phyloP scores from a whole-genome alignment of 1,284 basidiomycete genomes.

The Wolfiporia cocos region DNA sequence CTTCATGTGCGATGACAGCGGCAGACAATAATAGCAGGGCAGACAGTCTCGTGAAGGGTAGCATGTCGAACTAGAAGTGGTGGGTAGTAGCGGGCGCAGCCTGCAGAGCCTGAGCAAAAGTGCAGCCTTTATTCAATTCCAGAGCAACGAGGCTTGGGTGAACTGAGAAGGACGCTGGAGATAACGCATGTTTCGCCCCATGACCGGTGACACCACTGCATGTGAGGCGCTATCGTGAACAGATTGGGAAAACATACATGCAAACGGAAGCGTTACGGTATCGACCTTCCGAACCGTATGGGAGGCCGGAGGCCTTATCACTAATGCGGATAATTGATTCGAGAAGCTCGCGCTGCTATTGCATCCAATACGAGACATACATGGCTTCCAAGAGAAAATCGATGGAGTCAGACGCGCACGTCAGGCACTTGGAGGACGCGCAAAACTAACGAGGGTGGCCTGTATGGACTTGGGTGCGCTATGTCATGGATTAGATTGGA shows the following conservation, averaged over 20 bases:
- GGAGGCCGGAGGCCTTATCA: constrained; percentile 6
- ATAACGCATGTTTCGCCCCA: too few species aligned
- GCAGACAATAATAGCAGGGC: too few species aligned
- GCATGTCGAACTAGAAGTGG: too few species aligned
- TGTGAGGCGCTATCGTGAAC: constrained; percentile 1
- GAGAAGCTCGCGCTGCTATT: constrained; percentile 2
- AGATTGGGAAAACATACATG: constrained; percentile 7
- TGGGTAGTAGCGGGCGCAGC: too few species aligned
- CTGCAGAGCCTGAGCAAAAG: too few species aligned
- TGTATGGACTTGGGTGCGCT: background rate
- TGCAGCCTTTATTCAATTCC: too few species aligned
- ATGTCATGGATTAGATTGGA: too few species aligned
- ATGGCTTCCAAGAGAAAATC: constrained; percentile 5
- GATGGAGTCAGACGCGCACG: background rate
- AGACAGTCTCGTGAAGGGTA: too few species aligned
- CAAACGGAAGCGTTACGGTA: constrained; percentile 12
- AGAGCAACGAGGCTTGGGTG: too few species aligned
- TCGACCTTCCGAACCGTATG: constrained; percentile 5
- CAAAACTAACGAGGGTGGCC: background rate
- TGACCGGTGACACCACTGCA: constrained; percentile 9
- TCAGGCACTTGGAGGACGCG: background rate
- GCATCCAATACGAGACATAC: constrained; percentile 1
- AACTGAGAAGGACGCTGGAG: too few species aligned
- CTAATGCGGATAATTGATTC: constrained; percentile 1
- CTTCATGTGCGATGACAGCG: too few species aligned